These are phyloP conservation scores for Dalbergia cochinchinensis DNA, from an alignment of 306 rosid genomes.

Conservation along the genomic window DNA sequence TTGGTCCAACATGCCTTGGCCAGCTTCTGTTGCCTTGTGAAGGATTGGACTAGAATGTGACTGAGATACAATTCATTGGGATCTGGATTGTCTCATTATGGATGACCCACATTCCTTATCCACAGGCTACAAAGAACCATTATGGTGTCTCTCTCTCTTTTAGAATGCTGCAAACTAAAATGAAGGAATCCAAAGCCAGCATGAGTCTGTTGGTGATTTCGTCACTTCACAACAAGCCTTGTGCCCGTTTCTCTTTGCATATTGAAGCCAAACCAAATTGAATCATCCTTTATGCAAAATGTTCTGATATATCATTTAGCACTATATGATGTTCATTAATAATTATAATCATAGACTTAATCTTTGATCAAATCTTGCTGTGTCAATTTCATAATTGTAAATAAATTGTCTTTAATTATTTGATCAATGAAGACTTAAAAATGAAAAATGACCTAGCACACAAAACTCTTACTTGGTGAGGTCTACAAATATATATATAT, in stretches of 20 bases:
- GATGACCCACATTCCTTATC: slow-evolving; percentile 39
- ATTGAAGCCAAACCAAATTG: no score
- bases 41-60: slow-evolving; percentile 11
- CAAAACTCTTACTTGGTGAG: no score
- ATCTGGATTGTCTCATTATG: slow-evolving; percentile 32
- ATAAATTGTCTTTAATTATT: no score
- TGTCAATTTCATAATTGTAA: no score
- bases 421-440: no score
- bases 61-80: background rate
- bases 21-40: slow-evolving; percentile 42
- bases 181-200: slow-evolving; percentile 28
- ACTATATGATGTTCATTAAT: no score
- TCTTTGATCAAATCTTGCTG: no score
- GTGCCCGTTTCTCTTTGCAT: slow-evolving; percentile 8
- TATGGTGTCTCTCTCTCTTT: background rate
- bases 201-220: background rate
- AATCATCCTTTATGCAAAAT: no score
- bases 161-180: background rate
- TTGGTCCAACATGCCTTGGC: slow-evolving; percentile 27
- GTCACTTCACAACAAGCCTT: slow-evolving; percentile 1
- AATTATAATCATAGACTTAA: no score
- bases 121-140: slow-evolving; percentile 11
- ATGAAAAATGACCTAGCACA: no score
- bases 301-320: no score
- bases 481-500: no score